A percentile compares a stretch with the other conserved stretches of the same genome.
These are phyloP conservation scores for Dendryphion nanum DNA, from an alignment of 2,329 filamentous ascomycete species.

Conservation along the genomic window DNA sequence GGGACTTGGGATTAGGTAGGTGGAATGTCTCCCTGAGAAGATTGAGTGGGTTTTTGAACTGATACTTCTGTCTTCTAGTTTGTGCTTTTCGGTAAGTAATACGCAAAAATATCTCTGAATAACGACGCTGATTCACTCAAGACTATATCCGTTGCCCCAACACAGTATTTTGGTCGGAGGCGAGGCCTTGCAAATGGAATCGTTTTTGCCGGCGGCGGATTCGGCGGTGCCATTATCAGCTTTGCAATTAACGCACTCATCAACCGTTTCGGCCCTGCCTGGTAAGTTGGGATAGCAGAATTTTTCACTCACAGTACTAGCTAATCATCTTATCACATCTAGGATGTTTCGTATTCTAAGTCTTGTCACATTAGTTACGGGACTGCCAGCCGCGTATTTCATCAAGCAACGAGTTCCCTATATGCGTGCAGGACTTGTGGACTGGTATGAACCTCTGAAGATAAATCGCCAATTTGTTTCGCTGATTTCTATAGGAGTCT, in stretches of 20 bases:
- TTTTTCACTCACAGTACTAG: slow-evolving; percentile 50
- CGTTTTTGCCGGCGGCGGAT: slow-evolving; percentile 54
- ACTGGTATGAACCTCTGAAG: too few species aligned
- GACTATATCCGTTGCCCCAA: slow-evolving; percentile 21
- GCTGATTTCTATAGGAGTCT: too few species aligned
- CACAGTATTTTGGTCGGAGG: slow-evolving; percentile 56
- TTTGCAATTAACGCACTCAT: slow-evolving; percentile 52
- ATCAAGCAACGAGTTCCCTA: slow-evolving; percentile 48
- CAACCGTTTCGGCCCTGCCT: slow-evolving; percentile 12
- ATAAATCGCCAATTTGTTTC: too few species aligned
- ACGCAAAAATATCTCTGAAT: too few species aligned
- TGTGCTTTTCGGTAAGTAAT: too few species aligned
- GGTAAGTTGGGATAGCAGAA: too few species aligned
- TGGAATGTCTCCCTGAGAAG: background rate
- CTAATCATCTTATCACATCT: slow-evolving; percentile 24
- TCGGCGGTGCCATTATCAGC: slow-evolving; percentile 56
- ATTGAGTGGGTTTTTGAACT: too few species aligned
- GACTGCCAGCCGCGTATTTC: slow-evolving; percentile 56
- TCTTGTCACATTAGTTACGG: slow-evolving; percentile 52
- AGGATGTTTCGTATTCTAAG: slow-evolving; percentile 54
- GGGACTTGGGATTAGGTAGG: background rate
- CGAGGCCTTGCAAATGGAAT: slow-evolving; percentile 58
- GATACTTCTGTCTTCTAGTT: too few species aligned
- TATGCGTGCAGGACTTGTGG: background rate
- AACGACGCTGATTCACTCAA: too few species aligned